Percentiles rank a stretch among this genome's conserved stretches.
These are phyloP conservation scores for Linnemannia hyalina DNA, from an alignment of 192 early-diverging fungal genomes.

Conservation along the genomic window DNA sequence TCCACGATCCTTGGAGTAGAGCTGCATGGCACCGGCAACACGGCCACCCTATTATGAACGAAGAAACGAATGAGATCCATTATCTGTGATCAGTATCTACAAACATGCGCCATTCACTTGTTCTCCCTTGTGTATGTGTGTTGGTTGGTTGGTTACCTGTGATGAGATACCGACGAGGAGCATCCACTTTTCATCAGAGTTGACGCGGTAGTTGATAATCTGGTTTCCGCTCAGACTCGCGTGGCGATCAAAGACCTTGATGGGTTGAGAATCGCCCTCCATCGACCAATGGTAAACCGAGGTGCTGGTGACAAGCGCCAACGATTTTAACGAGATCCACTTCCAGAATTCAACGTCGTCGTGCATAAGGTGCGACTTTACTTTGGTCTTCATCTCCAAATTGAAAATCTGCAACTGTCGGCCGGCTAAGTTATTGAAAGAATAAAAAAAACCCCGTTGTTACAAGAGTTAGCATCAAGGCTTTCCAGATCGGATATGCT, in stretches of 20 bases:
- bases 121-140: not conserved
- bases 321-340: constrained; percentile 89
- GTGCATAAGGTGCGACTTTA: constrained; percentile 92
- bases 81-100: not conserved
- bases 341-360: constrained; percentile 95
- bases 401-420: constrained; percentile 98
- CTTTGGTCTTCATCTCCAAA: constrained; percentile 94
- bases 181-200: constrained; percentile 95
- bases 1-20: constrained; percentile 93
- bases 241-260: constrained; percentile 96
- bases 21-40: constrained; percentile 96
- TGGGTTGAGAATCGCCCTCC: constrained; percentile 87
- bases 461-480: not conserved
- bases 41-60: constrained; percentile 71
- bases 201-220: constrained; percentile 97
- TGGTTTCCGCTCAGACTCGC: constrained; percentile 85
- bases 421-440: constrained; percentile 68
- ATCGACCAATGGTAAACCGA: constrained; percentile 98
- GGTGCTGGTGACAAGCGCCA: constrained; percentile 90
- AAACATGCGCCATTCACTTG: not conserved
- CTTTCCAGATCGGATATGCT: not conserved
- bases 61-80: not conserved
- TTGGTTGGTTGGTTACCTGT: constrained; percentile 56
- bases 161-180: constrained; percentile 96
- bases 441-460: not conserved